Conservation (phyloP, 1,284 basidiomycete genomes). For the Ceraceosorus bombacis region DNA sequence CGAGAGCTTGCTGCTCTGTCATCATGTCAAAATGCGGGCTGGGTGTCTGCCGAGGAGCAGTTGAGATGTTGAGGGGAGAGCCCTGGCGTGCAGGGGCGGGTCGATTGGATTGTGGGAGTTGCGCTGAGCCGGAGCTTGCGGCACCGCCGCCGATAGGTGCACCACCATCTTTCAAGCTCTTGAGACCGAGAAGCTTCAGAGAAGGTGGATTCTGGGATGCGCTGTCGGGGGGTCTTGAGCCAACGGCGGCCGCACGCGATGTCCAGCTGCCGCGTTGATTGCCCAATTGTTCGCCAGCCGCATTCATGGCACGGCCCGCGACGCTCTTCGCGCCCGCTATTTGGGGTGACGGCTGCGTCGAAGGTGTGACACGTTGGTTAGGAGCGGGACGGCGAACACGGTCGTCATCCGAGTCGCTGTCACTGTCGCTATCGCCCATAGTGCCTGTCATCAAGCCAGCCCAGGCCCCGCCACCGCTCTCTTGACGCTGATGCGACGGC, state of each 20-base stretch:
- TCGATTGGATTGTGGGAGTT: slow-evolving; percentile 1
- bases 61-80: neutral
- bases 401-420: slow-evolving; percentile 31
- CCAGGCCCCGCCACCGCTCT: slow-evolving; percentile 7
- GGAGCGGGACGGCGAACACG: slow-evolving; percentile 1
- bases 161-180: slow-evolving; percentile 23
- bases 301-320: neutral
- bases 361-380: neutral
- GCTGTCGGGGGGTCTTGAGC: slow-evolving; percentile 34
- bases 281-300: slow-evolving; percentile 7
- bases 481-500: neutral
- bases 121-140: too few relatives aligned
- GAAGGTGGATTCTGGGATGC: slow-evolving; percentile 41
- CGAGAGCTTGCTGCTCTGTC: neutral
- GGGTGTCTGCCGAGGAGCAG: neutral
- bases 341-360: neutral
- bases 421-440: slow-evolving; percentile 22
- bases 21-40: slow-evolving; percentile 13
- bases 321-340: slow-evolving; percentile 1
- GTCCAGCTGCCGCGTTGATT: slow-evolving; percentile 28
- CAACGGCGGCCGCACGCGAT: slow-evolving; percentile 34
- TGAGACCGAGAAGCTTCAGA: slow-evolving; percentile 38
- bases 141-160: slow-evolving; percentile 3
- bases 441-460: slow-evolving; percentile 28
- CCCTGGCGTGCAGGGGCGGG: slow-evolving; percentile 10